phyloP scores from a whole-genome alignment of 768 basidiomycete species.

The Mycena galopus region DNA sequence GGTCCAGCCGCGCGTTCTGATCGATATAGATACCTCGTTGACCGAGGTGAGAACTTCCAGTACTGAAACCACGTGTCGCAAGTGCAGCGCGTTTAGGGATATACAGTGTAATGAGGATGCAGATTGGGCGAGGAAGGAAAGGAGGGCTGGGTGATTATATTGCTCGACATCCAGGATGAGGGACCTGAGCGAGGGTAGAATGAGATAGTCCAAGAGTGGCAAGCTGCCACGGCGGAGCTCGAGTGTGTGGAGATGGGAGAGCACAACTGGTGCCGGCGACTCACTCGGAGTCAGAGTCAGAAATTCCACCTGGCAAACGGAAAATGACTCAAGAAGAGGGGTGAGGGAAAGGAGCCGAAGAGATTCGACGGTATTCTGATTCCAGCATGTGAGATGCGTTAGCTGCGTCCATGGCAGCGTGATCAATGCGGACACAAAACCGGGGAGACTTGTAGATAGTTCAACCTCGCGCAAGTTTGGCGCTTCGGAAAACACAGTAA shows the following conservation, averaged over 20 bases:
- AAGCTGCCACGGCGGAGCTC: background rate
- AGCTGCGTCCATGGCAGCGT: background rate
- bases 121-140: background rate
- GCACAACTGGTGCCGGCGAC: background rate
- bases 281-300: background rate
- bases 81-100: background rate
- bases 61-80: background rate
- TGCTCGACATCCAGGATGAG: background rate
- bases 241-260: constrained; percentile 1
- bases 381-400: background rate
- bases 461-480: background rate
- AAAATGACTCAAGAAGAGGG: background rate
- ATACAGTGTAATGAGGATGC: background rate
- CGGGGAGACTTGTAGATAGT: background rate
- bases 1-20: too few relatives aligned
- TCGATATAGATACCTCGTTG: background rate
- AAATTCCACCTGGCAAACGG: background rate
- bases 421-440: background rate
- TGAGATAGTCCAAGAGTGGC: constrained; percentile 1
- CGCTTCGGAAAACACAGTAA: background rate
- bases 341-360: background rate
- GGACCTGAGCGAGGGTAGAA: background rate
- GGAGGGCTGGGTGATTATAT: background rate
- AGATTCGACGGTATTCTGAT: background rate
- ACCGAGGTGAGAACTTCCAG: background rate